These are phyloP conservation scores for Chrysoporthe austroafricana DNA, from an alignment of 2,329 filamentous ascomycete genomes.

Conservation along the genomic window DNA sequence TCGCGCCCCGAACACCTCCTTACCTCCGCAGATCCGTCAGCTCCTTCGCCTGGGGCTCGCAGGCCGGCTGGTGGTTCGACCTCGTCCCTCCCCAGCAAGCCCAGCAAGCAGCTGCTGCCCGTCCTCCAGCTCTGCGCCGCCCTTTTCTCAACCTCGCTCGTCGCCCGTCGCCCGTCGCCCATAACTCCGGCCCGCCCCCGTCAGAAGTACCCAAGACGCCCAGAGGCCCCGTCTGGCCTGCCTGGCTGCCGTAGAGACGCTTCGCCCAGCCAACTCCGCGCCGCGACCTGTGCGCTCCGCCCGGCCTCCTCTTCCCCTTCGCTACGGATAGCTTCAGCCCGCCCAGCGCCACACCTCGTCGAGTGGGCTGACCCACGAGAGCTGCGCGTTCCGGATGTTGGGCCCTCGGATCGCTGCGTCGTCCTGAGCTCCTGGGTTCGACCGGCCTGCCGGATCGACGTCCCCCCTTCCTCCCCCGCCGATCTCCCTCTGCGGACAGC, in stretches of 20 bases:
- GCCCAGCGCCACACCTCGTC: conserved; percentile 5
- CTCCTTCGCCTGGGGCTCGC: conserved; percentile 1
- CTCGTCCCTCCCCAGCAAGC: background rate
- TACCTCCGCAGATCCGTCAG: conserved; percentile 23
- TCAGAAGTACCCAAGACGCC: background rate
- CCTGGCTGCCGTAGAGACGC: background rate
- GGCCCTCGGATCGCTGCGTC: conserved; percentile 17
- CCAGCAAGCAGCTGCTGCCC: background rate
- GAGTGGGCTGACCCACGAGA: conserved; percentile 19
- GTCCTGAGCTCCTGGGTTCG: conserved; percentile 25
- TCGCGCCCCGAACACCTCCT: conserved; percentile 14
- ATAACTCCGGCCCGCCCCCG: conserved; percentile 2
- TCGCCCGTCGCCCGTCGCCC: no score
- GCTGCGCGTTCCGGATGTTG: conserved; percentile 27
- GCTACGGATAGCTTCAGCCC: background rate
- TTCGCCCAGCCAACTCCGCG: background rate
- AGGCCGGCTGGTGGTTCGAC: background rate
- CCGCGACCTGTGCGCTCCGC: background rate
- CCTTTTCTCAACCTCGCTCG: no score
- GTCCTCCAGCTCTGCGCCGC: background rate
- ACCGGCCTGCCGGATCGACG: conserved; percentile 26
- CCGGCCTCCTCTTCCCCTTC: background rate
- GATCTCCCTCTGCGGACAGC: conserved; percentile 5
- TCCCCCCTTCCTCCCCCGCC: conserved; percentile 7
- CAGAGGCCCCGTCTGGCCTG: background rate